Percentiles rank a stretch among this genome's conserved stretches.
phyloP scores from a whole-genome alignment of 2,329 filamentous ascomycete genomes.

The Curvularia sp. region DNA sequence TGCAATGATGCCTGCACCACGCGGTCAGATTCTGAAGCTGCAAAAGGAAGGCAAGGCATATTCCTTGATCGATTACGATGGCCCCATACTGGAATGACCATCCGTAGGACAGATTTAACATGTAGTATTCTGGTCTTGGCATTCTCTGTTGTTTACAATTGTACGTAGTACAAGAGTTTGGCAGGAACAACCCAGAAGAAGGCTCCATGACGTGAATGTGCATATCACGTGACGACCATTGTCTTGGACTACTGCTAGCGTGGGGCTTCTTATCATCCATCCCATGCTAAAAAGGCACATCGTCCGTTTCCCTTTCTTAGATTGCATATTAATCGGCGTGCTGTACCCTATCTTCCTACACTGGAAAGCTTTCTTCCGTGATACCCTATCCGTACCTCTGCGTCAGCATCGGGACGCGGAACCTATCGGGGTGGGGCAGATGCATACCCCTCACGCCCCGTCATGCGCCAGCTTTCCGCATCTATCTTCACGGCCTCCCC shows the following conservation, averaged over 20 bases:
- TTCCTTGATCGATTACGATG: slow-evolving; percentile 31
- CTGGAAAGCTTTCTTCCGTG: not conserved
- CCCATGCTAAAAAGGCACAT: not conserved
- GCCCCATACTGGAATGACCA: slow-evolving; percentile 21
- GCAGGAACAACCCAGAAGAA: not conserved
- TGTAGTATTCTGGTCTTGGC: no score
- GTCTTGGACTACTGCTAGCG: not conserved
- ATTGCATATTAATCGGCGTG: not conserved
- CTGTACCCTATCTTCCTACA: not conserved
- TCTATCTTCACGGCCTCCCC: slow-evolving; percentile 22
- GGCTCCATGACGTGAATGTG: not conserved
- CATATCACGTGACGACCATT: not conserved
- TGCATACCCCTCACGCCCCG: slow-evolving; percentile 18
- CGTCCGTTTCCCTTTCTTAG: not conserved
- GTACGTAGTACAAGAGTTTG: not conserved
- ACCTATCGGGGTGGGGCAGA: slow-evolving; percentile 1
- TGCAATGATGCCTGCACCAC: slow-evolving; percentile 66
- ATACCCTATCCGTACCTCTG: not conserved
- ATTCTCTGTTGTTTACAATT: no score
- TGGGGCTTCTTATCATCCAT: not conserved
- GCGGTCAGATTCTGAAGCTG: slow-evolving; percentile 61
- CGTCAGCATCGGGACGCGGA: slow-evolving; percentile 14
- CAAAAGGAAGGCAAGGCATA: slow-evolving; percentile 42
- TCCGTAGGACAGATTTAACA: not conserved
- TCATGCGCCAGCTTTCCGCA: not conserved